Percentiles rank a stretch among this genome's conserved stretches.
Evolutionary conservation across 345 rosid genomes (phyloP).

Genomic region (Corymbia maculata): DNA sequence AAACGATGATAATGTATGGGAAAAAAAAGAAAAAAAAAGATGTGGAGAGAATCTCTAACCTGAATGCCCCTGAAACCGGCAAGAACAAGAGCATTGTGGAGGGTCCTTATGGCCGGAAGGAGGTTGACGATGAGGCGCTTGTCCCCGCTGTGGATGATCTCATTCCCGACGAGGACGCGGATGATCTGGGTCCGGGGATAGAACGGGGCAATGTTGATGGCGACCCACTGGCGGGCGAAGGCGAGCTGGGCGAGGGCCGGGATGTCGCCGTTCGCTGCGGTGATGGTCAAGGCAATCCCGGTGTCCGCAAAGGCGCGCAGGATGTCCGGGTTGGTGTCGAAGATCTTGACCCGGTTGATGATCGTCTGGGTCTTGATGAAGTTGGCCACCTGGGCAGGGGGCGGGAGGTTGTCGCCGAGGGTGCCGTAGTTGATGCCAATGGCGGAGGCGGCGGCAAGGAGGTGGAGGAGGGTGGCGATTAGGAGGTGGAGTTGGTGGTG

Average conservation of each 20-base stretch:
- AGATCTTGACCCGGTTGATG: conserved; percentile 62
- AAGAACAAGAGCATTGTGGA: conserved; percentile 40
- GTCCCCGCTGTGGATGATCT: conserved; percentile 36
- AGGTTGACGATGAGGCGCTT: conserved; percentile 34
- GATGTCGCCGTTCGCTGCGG: conserved; percentile 50
- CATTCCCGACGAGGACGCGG: conserved; percentile 62
- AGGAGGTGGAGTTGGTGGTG: conserved; percentile 19
- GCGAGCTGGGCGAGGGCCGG: conserved; percentile 28
- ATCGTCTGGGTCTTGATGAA: conserved; percentile 48
- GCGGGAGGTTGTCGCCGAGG: conserved; percentile 61
- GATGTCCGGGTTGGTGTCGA: conserved; percentile 52
- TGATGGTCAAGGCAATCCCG: conserved; percentile 39
- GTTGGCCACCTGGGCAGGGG: conserved; percentile 62
- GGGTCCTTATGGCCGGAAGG: conserved; percentile 56
- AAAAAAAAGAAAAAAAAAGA: not conserved
- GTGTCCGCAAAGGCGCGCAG: conserved; percentile 69
- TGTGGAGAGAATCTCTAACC: conserved; percentile 17
- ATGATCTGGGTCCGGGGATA: conserved; percentile 63
- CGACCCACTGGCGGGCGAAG: conserved; percentile 52
- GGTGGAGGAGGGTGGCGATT: conserved; percentile 15
- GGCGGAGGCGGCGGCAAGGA: conserved; percentile 22
- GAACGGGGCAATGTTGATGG: conserved; percentile 38
- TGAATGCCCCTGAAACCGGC: conserved; percentile 51
- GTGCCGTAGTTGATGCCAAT: conserved; percentile 88
- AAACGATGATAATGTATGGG: not conserved